These are phyloP conservation scores for Suhomyces coccinellae DNA, from an alignment of 1,139 yeast genomes.

Conservation along the genomic window DNA sequence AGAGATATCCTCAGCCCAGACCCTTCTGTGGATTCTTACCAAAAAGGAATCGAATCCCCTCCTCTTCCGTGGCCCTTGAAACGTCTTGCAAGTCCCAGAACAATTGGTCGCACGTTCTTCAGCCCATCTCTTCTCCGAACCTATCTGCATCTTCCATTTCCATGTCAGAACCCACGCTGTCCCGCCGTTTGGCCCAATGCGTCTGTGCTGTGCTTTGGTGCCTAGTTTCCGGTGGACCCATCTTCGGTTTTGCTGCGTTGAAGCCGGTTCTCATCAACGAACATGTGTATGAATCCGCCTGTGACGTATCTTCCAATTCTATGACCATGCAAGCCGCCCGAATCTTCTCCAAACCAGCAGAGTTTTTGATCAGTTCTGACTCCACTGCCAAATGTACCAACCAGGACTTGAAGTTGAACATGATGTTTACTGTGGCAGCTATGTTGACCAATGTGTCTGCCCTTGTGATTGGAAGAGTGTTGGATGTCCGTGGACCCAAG, in stretches of 20 bases:
- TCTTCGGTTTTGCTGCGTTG: constrained; percentile 52
- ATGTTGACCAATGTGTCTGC: constrained; percentile 48
- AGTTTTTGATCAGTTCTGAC: constrained; percentile 1
- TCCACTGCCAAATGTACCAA: constrained; percentile 27
- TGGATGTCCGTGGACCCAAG: constrained; percentile 45
- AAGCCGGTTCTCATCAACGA: constrained; percentile 43
- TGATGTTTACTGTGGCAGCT: constrained; percentile 50
- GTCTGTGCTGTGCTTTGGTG: constrained; percentile 47
- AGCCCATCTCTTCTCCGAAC: not conserved
- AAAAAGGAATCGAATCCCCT: too few species aligned
- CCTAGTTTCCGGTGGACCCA: constrained; percentile 47
- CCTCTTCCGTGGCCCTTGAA: too few species aligned
- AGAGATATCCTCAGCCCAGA: too few species aligned
- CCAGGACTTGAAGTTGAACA: constrained; percentile 46
- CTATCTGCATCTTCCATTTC: not conserved
- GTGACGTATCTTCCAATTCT: constrained; percentile 26
- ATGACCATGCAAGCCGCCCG: constrained; percentile 3
- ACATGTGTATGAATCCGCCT: constrained; percentile 39
- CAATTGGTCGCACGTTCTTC: not conserved
- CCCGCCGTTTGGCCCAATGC: constrained; percentile 24
- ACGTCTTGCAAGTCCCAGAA: too few species aligned
- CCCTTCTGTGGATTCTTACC: too few species aligned
- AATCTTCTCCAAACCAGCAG: constrained; percentile 4
- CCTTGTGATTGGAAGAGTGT: constrained; percentile 39
- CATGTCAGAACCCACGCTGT: constrained; percentile 19